phyloP scores from a whole-genome alignment of 1,284 basidiomycete genomes.

The Meira nashicola region DNA sequence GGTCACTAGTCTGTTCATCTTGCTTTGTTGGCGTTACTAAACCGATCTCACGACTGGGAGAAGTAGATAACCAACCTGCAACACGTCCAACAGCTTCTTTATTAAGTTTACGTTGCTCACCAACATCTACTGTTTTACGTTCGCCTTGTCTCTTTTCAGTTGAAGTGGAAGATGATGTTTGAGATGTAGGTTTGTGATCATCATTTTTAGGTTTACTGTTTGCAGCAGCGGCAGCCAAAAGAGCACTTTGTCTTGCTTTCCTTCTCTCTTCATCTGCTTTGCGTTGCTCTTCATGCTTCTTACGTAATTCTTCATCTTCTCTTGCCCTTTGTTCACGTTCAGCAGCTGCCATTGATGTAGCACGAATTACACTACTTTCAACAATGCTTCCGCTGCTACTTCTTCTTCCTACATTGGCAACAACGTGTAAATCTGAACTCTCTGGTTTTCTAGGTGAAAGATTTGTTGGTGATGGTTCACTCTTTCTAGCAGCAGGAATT shows the following conservation, averaged over 20 bases:
- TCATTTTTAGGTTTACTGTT: not conserved
- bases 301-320: conserved; percentile 6
- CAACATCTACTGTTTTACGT: conserved; percentile 14
- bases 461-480: not conserved
- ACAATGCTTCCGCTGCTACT: conserved; percentile 13
- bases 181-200: not conserved
- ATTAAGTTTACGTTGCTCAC: conserved; percentile 21
- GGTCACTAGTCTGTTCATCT: not conserved
- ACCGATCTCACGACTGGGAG: conserved; percentile 15
- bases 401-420: conserved; percentile 1
- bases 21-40: not conserved
- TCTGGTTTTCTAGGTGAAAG: no score
- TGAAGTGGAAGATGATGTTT: not conserved
- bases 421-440: not conserved
- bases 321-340: not conserved
- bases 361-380: conserved; percentile 9
- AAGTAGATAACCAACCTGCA: conserved; percentile 33
- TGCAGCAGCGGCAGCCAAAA: not conserved
- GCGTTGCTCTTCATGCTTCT: not conserved
- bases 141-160: conserved; percentile 15
- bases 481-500: conserved; percentile 10
- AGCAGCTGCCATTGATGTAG: conserved; percentile 9
- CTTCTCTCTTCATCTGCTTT: conserved; percentile 10
- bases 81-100: conserved; percentile 33
- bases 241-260: conserved; percentile 3